phyloP scores from a whole-genome alignment of 75 land plant species.

The Pinus albicaulis region DNA sequence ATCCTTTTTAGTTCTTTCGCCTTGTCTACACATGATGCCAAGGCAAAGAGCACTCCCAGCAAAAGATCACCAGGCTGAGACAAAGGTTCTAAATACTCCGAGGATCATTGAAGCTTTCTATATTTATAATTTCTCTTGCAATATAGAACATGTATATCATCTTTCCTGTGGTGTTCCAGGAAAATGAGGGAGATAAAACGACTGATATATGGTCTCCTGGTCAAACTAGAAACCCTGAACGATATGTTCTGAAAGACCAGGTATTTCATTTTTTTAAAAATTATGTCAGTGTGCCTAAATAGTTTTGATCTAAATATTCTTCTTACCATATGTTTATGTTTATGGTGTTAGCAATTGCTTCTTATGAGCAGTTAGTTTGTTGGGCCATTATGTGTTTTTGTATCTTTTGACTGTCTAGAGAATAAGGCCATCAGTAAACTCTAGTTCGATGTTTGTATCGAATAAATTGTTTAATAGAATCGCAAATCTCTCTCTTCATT shows the following conservation, averaged over 20 bases:
- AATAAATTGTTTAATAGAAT: not conserved
- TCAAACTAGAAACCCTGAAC: conserved; percentile 63
- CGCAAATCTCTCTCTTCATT: not conserved
- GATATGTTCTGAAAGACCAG: conserved; percentile 79
- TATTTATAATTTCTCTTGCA: not conserved
- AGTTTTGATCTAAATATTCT: not conserved
- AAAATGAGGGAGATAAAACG: conserved; percentile 27
- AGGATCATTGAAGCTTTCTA: not conserved
- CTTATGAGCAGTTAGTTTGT: not conserved
- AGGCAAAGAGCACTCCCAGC: conserved; percentile 38
- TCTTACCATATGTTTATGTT: not conserved
- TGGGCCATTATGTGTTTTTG: not conserved
- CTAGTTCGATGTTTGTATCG: not conserved
- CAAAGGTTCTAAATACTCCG: not conserved
- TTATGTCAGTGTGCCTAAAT: not conserved
- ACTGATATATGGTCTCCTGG: conserved; percentile 65
- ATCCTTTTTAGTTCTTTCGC: conserved; percentile 60
- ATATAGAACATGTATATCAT: not conserved
- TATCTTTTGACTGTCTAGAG: not conserved
- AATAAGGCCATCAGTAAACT: not conserved
- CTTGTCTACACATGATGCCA: conserved; percentile 91
- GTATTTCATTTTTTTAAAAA: conserved; percentile 19
- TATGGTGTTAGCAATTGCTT: not conserved
- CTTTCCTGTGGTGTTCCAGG: conserved; percentile 14
- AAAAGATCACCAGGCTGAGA: not conserved